Evolutionary conservation across 2,329 filamentous ascomycete genomes (phyloP).

Genomic region (Diplodia intermedia): DNA sequence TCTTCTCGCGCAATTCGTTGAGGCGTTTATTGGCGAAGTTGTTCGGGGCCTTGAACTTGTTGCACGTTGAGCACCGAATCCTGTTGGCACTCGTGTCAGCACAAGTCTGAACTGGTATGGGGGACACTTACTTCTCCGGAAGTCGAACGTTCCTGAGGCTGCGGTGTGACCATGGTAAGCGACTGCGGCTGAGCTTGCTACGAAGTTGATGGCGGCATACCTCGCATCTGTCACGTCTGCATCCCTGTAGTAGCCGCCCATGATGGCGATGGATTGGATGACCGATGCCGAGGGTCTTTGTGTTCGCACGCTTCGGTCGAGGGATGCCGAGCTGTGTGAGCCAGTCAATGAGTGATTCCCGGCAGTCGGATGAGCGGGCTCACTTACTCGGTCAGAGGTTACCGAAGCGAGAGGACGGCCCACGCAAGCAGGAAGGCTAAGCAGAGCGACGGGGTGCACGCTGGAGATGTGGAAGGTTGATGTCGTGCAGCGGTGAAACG

Average conservation of each 20-base stretch:
- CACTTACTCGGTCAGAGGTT: no score
- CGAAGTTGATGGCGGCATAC: neutral
- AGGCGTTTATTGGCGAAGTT: conserved; percentile 59
- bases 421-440: no score
- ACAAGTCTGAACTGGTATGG: no score
- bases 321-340: neutral
- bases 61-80: conserved; percentile 57
- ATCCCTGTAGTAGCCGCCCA: conserved; percentile 6
- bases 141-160: conserved; percentile 16
- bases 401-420: no score
- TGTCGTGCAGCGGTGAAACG: no score
- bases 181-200: neutral
- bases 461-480: no score
- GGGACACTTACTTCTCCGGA: conserved; percentile 25
- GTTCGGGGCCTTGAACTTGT: conserved; percentile 46
- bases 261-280: no score
- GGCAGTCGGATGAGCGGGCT: no score
- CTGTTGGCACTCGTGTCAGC: conserved; percentile 39
- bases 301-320: no score
- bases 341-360: no score
- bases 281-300: no score
- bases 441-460: no score
- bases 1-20: conserved; percentile 40
- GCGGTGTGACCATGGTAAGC: neutral
- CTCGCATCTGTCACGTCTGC: neutral